phyloP scores from a whole-genome alignment of 2,329 filamentous ascomycete species.

The Arthrobotrys entomopaga region DNA sequence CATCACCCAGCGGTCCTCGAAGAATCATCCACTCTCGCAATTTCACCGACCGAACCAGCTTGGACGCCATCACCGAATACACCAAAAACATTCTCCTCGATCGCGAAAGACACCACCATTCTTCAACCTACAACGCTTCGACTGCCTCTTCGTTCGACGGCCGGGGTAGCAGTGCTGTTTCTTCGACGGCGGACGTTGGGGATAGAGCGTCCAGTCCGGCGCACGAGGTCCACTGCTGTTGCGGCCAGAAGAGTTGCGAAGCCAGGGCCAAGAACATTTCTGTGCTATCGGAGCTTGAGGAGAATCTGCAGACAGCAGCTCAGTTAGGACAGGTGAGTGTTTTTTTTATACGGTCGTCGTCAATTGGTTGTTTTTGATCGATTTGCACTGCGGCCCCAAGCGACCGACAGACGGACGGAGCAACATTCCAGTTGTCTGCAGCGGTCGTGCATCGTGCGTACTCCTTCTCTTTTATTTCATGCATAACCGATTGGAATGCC shows the following conservation, averaged over 20 bases:
- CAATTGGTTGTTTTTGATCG: neutral
- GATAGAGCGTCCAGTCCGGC: slow-evolving; percentile 39
- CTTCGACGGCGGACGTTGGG: slow-evolving; percentile 29
- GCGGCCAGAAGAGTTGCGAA: slow-evolving; percentile 48
- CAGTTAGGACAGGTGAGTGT: slow-evolving; percentile 51
- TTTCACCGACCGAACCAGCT: slow-evolving; percentile 47
- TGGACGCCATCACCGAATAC: slow-evolving; percentile 52
- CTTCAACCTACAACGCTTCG: slow-evolving; percentile 30
- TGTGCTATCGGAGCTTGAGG: slow-evolving; percentile 45
- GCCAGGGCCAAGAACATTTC: slow-evolving; percentile 43
- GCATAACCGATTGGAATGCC: neutral
- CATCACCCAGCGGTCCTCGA: slow-evolving; percentile 53
- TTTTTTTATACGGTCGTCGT: neutral
- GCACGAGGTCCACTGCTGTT: slow-evolving; percentile 52
- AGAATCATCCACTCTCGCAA: slow-evolving; percentile 53
- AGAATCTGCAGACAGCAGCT: slow-evolving; percentile 53
- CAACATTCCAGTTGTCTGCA: slow-evolving; percentile 33
- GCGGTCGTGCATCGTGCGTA: slow-evolving; percentile 11
- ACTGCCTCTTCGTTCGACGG: slow-evolving; percentile 46
- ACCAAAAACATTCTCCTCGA: slow-evolving; percentile 41
- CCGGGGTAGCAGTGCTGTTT: slow-evolving; percentile 30
- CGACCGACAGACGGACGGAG: slow-evolving; percentile 4
- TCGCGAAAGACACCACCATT: slow-evolving; percentile 33
- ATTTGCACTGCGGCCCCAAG: neutral
- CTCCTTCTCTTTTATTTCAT: slow-evolving; percentile 7